Base-by-base conservation (phyloP, 1,284 basidiomycete genomes). In the Irpex sp. region DNA sequence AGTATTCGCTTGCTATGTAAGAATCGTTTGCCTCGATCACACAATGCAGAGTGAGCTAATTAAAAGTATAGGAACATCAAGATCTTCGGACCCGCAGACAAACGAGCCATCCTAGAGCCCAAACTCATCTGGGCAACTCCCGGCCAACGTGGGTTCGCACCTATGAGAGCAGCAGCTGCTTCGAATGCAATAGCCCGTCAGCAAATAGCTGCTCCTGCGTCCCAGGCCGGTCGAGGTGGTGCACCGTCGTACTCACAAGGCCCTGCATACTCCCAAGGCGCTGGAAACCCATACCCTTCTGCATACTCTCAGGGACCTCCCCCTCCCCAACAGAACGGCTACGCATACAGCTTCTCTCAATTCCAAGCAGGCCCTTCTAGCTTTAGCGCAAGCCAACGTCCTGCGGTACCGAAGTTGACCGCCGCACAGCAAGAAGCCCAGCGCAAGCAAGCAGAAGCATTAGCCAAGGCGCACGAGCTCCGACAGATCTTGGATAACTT, bases 41-140 rank as follows among this genome's bases (percentile, higher is more conserved):
- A 65, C 21, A 62, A 26, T 57, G 57, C 15, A 37, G 55, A 31
- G 57, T 5, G 31, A 59, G 58, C 57, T 44, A 34, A 56, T 51
- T 49, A 5, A 19, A 19, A 52, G 51, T 57, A n/a, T 60, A 92
- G 91, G 71, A 84, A 82, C 0, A 72, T 95, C 58, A 86, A 85
- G 57, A 88, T 95, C 15, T 94, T 88, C 71, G 92, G 86, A 2
- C 74, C 85, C 5, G 75, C 82, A 0, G 82, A 88, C 66, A 85
- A 84, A 68, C 79, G 89, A 26, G 73, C 75, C 9, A 72, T 81
- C 36, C 76, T 95, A 1, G 91, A 94, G 70, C 85, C 87, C 1
- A 76, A 79, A 60, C 80, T 95, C 44, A 73, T 80, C 2, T 93
- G 91, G 91, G 92, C 91, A 0, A 92, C 88, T 1, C 90, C 91